Percentiles rank a stretch among this genome's conserved stretches.
These are phyloP conservation scores for Malus hybrid DNA, from an alignment of 331 rosid genomes.

Conservation along the genomic window DNA sequence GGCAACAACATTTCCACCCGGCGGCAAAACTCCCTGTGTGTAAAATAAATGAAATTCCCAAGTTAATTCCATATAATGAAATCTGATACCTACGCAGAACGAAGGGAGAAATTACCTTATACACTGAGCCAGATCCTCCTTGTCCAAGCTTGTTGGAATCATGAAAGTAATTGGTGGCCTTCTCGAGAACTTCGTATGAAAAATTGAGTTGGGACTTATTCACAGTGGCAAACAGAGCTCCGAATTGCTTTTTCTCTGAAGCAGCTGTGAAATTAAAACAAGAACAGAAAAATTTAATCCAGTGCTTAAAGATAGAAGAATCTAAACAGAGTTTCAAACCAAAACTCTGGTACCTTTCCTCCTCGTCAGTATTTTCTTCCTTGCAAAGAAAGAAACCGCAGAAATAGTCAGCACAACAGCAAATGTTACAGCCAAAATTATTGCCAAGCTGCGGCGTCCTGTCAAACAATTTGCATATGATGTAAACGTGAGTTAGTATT, in stretches of 20 bases:
- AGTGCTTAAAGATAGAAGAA: not conserved
- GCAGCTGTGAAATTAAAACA: not conserved
- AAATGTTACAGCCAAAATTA: slow-evolving; percentile 32
- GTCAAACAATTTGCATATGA: not conserved
- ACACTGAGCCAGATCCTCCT: slow-evolving; percentile 86
- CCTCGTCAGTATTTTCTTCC: slow-evolving; percentile 37
- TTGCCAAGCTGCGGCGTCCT: slow-evolving; percentile 30
- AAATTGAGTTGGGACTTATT: slow-evolving; percentile 49
- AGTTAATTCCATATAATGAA: not conserved
- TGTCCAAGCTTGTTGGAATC: slow-evolving; percentile 61
- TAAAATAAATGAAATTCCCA: not conserved
- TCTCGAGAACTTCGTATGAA: slow-evolving; percentile 63
- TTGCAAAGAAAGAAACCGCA: slow-evolving; percentile 32
- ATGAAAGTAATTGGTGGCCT: slow-evolving; percentile 58
- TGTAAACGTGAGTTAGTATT: no score
- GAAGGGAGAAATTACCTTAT: slow-evolving; percentile 12
- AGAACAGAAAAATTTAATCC: not conserved
- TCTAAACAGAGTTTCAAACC: not conserved
- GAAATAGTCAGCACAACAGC: slow-evolving; percentile 35
- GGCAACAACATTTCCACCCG: slow-evolving; percentile 59
- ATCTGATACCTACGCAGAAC: not conserved
- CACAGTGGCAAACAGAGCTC: slow-evolving; percentile 39
- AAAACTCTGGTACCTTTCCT: slow-evolving; percentile 40
- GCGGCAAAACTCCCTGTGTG: slow-evolving; percentile 43
- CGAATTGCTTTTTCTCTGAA: slow-evolving; percentile 54